Base-by-base conservation (phyloP, 1,284 basidiomycete species). In the Apiotrichum siamense region DNA sequence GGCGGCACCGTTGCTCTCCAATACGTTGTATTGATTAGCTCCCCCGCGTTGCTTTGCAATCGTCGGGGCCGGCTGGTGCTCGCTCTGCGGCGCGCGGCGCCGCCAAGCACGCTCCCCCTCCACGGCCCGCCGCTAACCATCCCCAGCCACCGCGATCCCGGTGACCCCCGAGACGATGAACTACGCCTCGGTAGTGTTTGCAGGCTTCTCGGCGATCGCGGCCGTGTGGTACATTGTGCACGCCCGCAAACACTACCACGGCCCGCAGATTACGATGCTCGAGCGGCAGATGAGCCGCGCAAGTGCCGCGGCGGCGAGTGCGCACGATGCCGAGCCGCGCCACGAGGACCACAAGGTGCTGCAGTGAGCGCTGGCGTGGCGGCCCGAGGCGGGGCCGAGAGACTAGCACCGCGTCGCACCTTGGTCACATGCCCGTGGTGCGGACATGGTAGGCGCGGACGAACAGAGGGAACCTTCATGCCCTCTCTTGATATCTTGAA, bases 111-210 rank as follows among this genome's bases (percentile, higher is more conserved):
- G 15, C 29, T 15, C 29, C 29, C 9, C 7, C 29, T 31, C 29
- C 29, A 31, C 29, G 15, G 3, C 23, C 4, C 23, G 4, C 24
- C 12, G 18, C 39, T 27, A 41, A 26, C 18, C 11, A 36, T 5
- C 54, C 12, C 57, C 61, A 57, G 60, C 66, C 1, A 60, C 63
- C 18, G 52, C 52, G 12, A 53, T 68, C n/a, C 66, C 66, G n/a
- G 64, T 68, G 39, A 63, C 64, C 10, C 51, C 57, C 11, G 39
- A 54, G 43, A 54, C 52, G 45, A 68, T 66, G 64, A 68, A 68
- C 59, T 75, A 81, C 56, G 81, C 78, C 13, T 81, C 80, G 24
- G 81, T 81, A 6, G 81, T 83, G 20, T 83, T 83, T 52, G 77
- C 82, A 20, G 81, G 79, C 2, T 83, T 83, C 58, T 79, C 70